Base-by-base conservation (phyloP, 2,329 filamentous ascomycete genomes). In the Zalaria obscura region DNA sequence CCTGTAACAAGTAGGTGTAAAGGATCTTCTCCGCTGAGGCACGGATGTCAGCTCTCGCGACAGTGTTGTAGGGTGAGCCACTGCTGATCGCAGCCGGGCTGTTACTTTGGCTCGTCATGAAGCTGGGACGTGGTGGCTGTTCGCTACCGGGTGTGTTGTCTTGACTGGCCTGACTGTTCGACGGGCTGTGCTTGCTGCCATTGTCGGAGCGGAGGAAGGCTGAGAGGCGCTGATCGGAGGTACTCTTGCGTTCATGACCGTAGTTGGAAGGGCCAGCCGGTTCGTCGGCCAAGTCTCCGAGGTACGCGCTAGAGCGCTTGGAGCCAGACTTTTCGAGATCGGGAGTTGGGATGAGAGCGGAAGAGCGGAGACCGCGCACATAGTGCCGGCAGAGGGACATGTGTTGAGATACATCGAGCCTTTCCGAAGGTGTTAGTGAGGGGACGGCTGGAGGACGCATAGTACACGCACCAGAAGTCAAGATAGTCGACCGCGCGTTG, bases 331-430 rank as follows among this genome's bases (percentile, higher is more conserved):
- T 87, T 51, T 94, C 86, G 41, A 86, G 71, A 49, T 98, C 91
- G 9, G 91, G 91, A 0, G 91, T 98, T 35, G 86, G 84, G 45
- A 96, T 76, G 39, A 98, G 77, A 47, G 96, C 87, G 25, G 89
- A 96, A 49, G 91, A 76, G 51, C 91, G 83, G 41, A 98, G 74
- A 63, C 95, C 88, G 55, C 91, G 85, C 18, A 98, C 91, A 66
- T 95, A 98, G 63, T 96, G 87, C 39, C 93, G 83, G 60, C 85
- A 98, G 43, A 98, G 74, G 25, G 89, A 94, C 81, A 96, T 95
- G 66, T 98, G 91, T 60, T 98, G 91, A 10, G 91, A 89, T 45
- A 98, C 91, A 78, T 98, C 91, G 53, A 98, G 86, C 91, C 89
- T 96, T 54, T 27, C 25, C 9, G 6, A n/a, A 34, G 40, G 41